Conservation (phyloP, 2,329 filamentous ascomycete species). For the Fusarium scirpi region DNA sequence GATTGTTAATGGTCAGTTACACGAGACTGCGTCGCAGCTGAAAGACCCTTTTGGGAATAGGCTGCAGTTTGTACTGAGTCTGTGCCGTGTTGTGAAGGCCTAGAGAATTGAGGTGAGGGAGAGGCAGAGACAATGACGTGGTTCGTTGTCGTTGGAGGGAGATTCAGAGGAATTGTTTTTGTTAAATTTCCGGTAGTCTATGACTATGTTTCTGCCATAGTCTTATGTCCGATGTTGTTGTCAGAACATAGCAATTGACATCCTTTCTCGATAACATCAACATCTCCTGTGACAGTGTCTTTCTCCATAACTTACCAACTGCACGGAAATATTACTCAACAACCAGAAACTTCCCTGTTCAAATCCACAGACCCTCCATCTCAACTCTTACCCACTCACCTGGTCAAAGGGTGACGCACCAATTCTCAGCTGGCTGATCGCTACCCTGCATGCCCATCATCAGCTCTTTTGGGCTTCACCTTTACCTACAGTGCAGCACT, state of each 20-base stretch:
- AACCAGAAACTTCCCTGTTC: background rate
- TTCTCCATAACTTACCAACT: background rate
- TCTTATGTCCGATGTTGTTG: background rate
- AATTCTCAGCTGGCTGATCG: slow-evolving; percentile 33
- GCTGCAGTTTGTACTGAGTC: slow-evolving; percentile 1
- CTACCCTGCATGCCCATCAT: slow-evolving; percentile 16
- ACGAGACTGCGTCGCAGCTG: slow-evolving; percentile 22
- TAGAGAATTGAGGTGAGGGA: background rate
- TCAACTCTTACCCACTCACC: slow-evolving; percentile 16
- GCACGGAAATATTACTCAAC: background rate
- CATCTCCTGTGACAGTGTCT: background rate
- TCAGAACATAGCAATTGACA: background rate
- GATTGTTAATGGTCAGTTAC: slow-evolving; percentile 3
- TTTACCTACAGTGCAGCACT: background rate
- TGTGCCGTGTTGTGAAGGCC: background rate
- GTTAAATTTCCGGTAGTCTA: background rate
- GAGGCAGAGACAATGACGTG: slow-evolving; percentile 31
- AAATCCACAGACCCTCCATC: background rate
- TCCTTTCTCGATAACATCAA: background rate
- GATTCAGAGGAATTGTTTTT: background rate
- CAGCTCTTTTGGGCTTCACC: slow-evolving; percentile 11
- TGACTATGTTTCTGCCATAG: background rate
- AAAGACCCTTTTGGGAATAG: slow-evolving; percentile 35
- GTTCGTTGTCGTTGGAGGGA: slow-evolving; percentile 6
- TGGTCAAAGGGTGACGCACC: background rate